Conservation (phyloP, 1,139 yeast species). For the Zhuliangozyma parablackwelliae region DNA sequence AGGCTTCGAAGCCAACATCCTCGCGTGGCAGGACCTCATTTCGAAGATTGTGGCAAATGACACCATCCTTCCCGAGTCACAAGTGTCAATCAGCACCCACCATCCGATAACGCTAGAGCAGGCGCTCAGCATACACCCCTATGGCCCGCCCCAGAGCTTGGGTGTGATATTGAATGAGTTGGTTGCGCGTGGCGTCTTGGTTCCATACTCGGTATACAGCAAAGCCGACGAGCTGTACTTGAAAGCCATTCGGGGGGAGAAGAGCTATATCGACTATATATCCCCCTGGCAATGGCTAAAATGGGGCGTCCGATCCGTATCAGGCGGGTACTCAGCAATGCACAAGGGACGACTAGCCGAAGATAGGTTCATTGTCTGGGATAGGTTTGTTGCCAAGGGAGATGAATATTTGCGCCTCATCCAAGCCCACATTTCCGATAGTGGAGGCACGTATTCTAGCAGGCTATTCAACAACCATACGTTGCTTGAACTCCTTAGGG, state of each 20-base stretch:
- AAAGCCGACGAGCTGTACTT: constrained; percentile 9
- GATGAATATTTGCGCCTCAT: constrained; percentile 9
- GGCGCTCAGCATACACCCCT: constrained; percentile 20
- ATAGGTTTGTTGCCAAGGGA: constrained; percentile 15
- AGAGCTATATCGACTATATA: constrained; percentile 10
- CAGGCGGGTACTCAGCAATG: constrained; percentile 6
- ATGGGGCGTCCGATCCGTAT: constrained; percentile 12
- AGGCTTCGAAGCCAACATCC: constrained; percentile 67
- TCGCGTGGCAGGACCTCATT: constrained; percentile 50
- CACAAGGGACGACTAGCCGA: constrained; percentile 13
- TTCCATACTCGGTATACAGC: constrained; percentile 21
- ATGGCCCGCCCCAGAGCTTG: constrained; percentile 28
- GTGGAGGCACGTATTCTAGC: constrained; percentile 17
- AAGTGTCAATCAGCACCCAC: constrained; percentile 19
- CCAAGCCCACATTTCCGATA: constrained; percentile 6
- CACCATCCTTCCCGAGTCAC: constrained; percentile 10
- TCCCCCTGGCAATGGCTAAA: constrained; percentile 19
- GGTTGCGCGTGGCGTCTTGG: constrained; percentile 15
- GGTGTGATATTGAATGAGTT: constrained; percentile 23
- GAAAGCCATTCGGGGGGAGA: constrained; percentile 4
- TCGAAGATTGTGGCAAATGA: constrained; percentile 14
- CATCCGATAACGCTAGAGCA: constrained; percentile 17
- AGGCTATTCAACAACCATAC: constrained; percentile 17
- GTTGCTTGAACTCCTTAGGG: constrained; percentile 13
- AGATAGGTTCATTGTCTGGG: constrained; percentile 27